Evolutionary conservation across 2,329 filamentous ascomycete species (phyloP), one percentile per base, ranked within the genome.

Genomic region (Talaromyces sp.): DNA sequence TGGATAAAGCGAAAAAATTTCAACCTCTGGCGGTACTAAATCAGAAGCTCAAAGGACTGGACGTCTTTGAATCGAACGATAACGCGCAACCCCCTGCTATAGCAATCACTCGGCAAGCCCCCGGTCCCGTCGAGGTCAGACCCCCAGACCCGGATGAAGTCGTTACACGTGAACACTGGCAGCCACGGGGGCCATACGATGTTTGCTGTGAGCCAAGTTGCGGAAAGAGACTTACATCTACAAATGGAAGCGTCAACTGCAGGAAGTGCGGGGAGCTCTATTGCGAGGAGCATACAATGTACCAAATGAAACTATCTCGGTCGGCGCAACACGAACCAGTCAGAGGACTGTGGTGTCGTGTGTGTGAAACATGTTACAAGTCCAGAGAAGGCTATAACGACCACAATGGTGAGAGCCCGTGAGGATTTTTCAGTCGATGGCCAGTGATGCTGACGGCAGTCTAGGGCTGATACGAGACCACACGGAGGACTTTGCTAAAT

Each of bases 331-430:
- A 97, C 78, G 95, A 99, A 69, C 94, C 95, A 0, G 87, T 95
- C 1, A 84, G 94, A 68, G 95, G 95, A 7, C 86, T 92, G 70
- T 99, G 95, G 95, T 96, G 92, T 71, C 83, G 95, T 61, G 94
- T 98, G 1, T 99, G 95, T 75, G 95, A 99, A 81, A 98, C 95
- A n/a, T 99, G 95, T 79, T 99, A 95, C 81, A 98, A 97, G 80
- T 97, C 93, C 61, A 87, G 95, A 72, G 92, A 93, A 29, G 95
- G 95, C 3, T 99, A 99, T 78, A 97, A 96, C 74, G 93, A 99
- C 73, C 90, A 94, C 71, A 86, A 85, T 64, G 91, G 81, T 81
- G 72, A 64, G 65, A 43, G 27, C 8, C 5, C 8, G 2, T 58
- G 3, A 56, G 29, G 15, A 2, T 25, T 49, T 5, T 8, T 19